Base-by-base conservation (phyloP, 2,329 filamentous ascomycete species). In the Claviceps sp. region DNA sequence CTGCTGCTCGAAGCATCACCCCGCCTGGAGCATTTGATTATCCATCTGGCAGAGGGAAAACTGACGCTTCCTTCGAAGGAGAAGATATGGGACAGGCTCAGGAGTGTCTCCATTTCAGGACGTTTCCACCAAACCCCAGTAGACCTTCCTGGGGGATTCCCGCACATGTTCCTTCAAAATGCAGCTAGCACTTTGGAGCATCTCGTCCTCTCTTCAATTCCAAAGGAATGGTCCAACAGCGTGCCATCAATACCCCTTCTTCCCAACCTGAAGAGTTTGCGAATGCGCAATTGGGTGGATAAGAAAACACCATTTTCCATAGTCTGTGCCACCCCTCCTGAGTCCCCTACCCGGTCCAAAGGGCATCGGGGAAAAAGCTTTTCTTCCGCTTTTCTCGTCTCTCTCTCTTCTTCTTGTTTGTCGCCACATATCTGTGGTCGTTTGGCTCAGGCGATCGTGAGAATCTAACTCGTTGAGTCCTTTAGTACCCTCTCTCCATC, bases 201-300 rank as follows among this genome's bases (percentile, higher is more conserved):
- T 44, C 52, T 61, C 16, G 53, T 55, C 41, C 57, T 69, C 4
- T 14, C 50, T 7, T 57, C 57, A 11, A 39, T 62, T 10, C 58
- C 59, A 8, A 50, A 50, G 39, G 51, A 52, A 22, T 63, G 60
- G 60, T 53, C 52, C 17, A 46, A 22, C 2, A 30, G 47, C 17
- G 26, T 10, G 26, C 26, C 24, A 26, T 39, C 30, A 0, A 22
- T 62, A 22, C 58, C 60, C 6, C 22, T 50, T 3, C 57, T 68
- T 53, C 61, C 63, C 4, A 58, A 57, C 3, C 52, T 68, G 30
- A 62, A 61, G 54, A 56, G 59, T 44, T 49, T 68, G 17, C 58
- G 60, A 17, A 52, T 67, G 30, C 6, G 7, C 26, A 6, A 8
- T 26, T 26, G 60, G 59, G 44, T 48, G 60, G 47, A 51, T 54